A percentile compares a stretch with the other conserved stretches of the same genome.
These are phyloP conservation scores for Penicillium capsulatum DNA, from an alignment of 2,329 filamentous ascomycete genomes.

Conservation along the genomic window DNA sequence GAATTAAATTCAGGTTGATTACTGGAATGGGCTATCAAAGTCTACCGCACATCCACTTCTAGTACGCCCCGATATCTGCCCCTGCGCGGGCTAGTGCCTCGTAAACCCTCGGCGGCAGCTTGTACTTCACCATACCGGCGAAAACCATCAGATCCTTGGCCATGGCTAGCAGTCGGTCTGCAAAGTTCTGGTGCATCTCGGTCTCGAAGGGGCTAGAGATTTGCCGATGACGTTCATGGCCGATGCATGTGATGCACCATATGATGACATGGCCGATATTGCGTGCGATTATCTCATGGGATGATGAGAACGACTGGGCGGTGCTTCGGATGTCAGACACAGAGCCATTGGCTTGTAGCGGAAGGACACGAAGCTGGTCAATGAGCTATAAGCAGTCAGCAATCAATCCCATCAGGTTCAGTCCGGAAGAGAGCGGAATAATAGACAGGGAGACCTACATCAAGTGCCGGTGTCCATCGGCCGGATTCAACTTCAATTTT, in stretches of 20 bases:
- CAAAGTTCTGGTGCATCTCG: conserved; percentile 48
- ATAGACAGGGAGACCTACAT: conserved; percentile 49
- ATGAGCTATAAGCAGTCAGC: conserved; percentile 57
- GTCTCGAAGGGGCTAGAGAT: conserved; percentile 66
- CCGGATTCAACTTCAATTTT: conserved; percentile 57
- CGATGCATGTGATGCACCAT: conserved; percentile 88
- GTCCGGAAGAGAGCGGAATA: conserved; percentile 1
- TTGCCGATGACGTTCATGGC: conserved; percentile 69
- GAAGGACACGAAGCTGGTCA: conserved; percentile 69
- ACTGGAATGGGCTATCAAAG: neutral
- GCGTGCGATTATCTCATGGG: conserved; percentile 76
- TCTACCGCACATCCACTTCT: neutral
- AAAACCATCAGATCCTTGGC: conserved; percentile 90
- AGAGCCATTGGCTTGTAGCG: conserved; percentile 69
- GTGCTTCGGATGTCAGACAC: conserved; percentile 72
- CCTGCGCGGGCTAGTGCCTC: conserved; percentile 81
- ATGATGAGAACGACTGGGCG: conserved; percentile 73
- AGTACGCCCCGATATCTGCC: conserved; percentile 55
- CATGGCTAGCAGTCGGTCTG: conserved; percentile 69
- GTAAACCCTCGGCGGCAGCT: conserved; percentile 80
- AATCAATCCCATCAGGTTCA: neutral
- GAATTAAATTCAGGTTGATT: too few species aligned
- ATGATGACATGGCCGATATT: conserved; percentile 88
- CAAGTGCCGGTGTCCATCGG: conserved; percentile 59
- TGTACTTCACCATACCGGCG: conserved; percentile 85